Percentiles rank a stretch among this genome's conserved stretches.
Conservation (phyloP, 805 yeast genomes). For the Ogataea parapolymorpha region DNA sequence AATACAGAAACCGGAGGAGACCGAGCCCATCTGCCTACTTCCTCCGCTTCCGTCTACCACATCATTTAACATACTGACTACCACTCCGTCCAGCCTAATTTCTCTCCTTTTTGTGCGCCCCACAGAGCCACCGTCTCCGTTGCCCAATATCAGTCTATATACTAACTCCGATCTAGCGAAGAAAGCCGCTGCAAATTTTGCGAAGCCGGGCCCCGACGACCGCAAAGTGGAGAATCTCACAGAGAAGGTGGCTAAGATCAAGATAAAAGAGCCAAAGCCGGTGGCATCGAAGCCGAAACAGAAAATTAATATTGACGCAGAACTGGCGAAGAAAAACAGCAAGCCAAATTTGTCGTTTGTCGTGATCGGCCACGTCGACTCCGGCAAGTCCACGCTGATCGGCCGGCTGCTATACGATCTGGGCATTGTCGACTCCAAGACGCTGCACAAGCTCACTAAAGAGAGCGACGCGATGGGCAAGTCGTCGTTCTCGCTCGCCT, state of each 20-base stretch:
- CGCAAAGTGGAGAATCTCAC: slow-evolving; percentile 27
- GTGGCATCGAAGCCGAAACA: slow-evolving; percentile 40
- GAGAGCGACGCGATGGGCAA: slow-evolving; percentile 70
- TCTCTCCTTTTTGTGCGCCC: slow-evolving; percentile 3
- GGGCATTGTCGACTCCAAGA: slow-evolving; percentile 62
- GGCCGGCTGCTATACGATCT: slow-evolving; percentile 68
- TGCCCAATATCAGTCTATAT: slow-evolving; percentile 5
- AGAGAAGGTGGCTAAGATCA: slow-evolving; percentile 23
- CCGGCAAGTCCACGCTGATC: slow-evolving; percentile 79
- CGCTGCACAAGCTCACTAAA: slow-evolving; percentile 57
- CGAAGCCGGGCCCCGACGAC: slow-evolving; percentile 82
- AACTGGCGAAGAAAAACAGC: slow-evolving; percentile 32
- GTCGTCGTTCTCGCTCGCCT: slow-evolving; percentile 77
- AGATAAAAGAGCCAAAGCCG: slow-evolving; percentile 16
- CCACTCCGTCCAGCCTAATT: neutral
- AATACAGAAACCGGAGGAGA: neutral
- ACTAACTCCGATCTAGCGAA: slow-evolving; percentile 43
- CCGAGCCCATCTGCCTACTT: neutral
- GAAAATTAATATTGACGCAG: slow-evolving; percentile 40
- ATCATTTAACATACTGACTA: slow-evolving; percentile 1
- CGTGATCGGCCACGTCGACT: slow-evolving; percentile 83
- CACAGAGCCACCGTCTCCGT: neutral
- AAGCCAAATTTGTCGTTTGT: slow-evolving; percentile 69
- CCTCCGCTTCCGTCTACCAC: neutral
- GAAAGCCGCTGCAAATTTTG: slow-evolving; percentile 52